Evolutionary conservation across 805 yeast species (phyloP).

Genomic region (Suhomyces kilbournensis): DNA sequence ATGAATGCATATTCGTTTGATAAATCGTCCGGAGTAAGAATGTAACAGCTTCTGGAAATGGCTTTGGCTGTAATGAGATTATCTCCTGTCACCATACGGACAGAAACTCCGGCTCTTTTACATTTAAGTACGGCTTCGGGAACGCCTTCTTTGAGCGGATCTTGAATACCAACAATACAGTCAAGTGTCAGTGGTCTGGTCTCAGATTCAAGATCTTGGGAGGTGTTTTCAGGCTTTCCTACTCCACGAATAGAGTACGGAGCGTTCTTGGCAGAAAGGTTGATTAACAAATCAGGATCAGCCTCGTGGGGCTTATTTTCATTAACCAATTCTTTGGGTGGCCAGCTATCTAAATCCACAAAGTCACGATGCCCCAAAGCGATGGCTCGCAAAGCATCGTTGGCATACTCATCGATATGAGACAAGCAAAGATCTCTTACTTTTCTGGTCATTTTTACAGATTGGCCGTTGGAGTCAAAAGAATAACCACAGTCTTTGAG

Average conservation of each 20-base stretch:
- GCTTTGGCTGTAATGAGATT: constrained; percentile 88
- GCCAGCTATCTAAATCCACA: constrained; percentile 52
- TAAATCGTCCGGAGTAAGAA: constrained; percentile 51
- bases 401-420: constrained; percentile 56
- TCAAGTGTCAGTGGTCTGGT: constrained; percentile 49
- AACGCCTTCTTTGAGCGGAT: constrained; percentile 90
- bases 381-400: constrained; percentile 80
- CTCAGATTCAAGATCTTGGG: no score
- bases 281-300: constrained; percentile 32
- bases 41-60: constrained; percentile 83
- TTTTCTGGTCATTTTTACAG: constrained; percentile 25
- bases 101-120: constrained; percentile 87
- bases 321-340: constrained; percentile 50
- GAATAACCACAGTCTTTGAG: constrained; percentile 54
- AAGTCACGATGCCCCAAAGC: constrained; percentile 83
- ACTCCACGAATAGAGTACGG: background rate
- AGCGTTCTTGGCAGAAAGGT: constrained; percentile 3
- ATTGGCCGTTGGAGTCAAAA: constrained; percentile 27
- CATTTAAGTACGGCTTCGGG: constrained; percentile 85
- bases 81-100: constrained; percentile 98
- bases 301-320: constrained; percentile 37
- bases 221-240: background rate
- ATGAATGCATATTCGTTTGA: constrained; percentile 60
- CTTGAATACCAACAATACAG: constrained; percentile 87
- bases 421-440: constrained; percentile 29